Percentiles rank a stretch among this genome's conserved stretches.
Conservation (phyloP, 2,329 filamentous ascomycete genomes). For the Alternaria ethzedia region DNA sequence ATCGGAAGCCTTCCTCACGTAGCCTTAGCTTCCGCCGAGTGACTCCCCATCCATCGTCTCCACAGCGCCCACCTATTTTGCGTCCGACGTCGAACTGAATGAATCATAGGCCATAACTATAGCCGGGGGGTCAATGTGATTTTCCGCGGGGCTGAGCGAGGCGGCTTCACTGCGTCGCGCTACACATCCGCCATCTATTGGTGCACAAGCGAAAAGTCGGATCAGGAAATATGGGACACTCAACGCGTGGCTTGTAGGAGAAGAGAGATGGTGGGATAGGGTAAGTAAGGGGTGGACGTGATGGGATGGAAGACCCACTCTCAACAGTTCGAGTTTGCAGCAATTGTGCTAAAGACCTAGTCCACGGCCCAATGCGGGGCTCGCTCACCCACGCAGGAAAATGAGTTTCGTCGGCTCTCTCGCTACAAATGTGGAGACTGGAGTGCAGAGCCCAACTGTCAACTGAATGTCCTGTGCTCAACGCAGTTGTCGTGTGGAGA, state of each 20-base stretch:
- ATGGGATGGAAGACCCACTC: slow-evolving; percentile 18
- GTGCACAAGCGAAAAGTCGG: neutral
- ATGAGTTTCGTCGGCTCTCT: neutral
- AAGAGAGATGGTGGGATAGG: neutral
- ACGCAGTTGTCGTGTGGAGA: slow-evolving; percentile 4
- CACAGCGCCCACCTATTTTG: neutral
- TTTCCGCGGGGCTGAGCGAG: neutral
- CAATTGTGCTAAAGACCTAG: neutral
- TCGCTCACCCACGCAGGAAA: neutral
- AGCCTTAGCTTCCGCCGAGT: slow-evolving; percentile 8
- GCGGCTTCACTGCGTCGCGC: neutral
- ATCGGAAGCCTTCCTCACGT: slow-evolving; percentile 5
- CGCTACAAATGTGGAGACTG: slow-evolving; percentile 7
- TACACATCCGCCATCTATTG: neutral
- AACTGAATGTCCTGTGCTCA: neutral
- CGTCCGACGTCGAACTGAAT: neutral
- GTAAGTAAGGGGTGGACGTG: neutral
- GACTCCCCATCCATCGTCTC: neutral
- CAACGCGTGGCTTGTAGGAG: neutral
- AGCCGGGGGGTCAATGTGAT: neutral
- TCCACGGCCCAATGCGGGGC: neutral
- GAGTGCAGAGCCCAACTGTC: slow-evolving; percentile 9
- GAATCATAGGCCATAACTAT: neutral
- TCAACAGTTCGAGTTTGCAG: slow-evolving; percentile 25
- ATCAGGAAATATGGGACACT: neutral